A percentile compares a stretch with the other conserved stretches of the same genome.
These are phyloP conservation scores for Russula ochroleuca DNA, from an alignment of 768 basidiomycete species.

Conservation along the genomic window DNA sequence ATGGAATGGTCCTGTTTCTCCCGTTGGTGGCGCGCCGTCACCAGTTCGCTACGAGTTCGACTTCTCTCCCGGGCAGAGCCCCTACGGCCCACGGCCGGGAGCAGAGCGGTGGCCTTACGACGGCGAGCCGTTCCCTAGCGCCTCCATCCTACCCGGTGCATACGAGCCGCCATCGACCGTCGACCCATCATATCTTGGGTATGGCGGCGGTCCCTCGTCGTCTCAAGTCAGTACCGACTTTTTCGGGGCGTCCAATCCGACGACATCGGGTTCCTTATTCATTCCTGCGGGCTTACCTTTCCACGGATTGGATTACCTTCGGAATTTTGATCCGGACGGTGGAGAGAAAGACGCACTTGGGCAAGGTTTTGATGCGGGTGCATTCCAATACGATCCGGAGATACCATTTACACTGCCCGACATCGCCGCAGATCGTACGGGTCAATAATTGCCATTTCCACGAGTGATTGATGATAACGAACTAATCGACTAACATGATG, in stretches of 20 bases:
- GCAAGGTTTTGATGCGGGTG: slow-evolving; percentile 65
- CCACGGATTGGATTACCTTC: slow-evolving; percentile 77
- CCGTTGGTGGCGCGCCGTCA: slow-evolving; percentile 17
- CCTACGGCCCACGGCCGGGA: slow-evolving; percentile 11
- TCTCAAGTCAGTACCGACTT: slow-evolving; percentile 27
- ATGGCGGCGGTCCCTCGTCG: neutral
- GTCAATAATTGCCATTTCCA: slow-evolving; percentile 2
- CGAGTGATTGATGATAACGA: neutral
- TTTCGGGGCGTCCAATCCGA: slow-evolving; percentile 40
- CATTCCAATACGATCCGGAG: slow-evolving; percentile 75
- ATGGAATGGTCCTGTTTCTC: slow-evolving; percentile 25
- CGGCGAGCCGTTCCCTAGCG: slow-evolving; percentile 19
- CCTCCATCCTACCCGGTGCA: slow-evolving; percentile 4
- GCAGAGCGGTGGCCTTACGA: slow-evolving; percentile 22
- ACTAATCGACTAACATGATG: slow-evolving; percentile 7
- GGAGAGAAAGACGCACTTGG: slow-evolving; percentile 44
- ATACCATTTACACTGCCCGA: slow-evolving; percentile 60
- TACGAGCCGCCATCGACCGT: slow-evolving; percentile 25
- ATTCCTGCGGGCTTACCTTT: slow-evolving; percentile 75
- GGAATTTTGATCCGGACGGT: slow-evolving; percentile 60
- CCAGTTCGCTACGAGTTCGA: slow-evolving; percentile 27
- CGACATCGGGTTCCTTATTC: slow-evolving; percentile 60
- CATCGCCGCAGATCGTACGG: slow-evolving; percentile 20
- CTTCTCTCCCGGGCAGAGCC: slow-evolving; percentile 18
- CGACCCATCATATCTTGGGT: slow-evolving; percentile 27